These are phyloP conservation scores for Nitzschia putrida DNA, from an alignment of 108 stramenopile species.

Conservation along the genomic window DNA sequence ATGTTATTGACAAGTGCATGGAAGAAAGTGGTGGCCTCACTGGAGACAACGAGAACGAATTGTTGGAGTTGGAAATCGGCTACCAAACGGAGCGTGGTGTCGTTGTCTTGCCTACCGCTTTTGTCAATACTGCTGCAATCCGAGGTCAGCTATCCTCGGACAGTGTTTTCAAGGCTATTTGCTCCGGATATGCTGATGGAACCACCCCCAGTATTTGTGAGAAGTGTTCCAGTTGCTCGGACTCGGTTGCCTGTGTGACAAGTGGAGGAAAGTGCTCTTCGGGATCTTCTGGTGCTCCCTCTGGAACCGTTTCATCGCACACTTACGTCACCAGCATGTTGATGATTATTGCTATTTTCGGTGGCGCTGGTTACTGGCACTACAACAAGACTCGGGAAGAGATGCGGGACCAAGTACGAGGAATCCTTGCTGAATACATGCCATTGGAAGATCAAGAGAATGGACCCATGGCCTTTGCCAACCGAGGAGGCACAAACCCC, in stretches of 20 bases:
- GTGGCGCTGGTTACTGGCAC: slow-evolving; percentile 75
- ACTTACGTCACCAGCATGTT: slow-evolving; percentile 36
- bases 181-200: slow-evolving; percentile 77
- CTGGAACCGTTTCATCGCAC: slow-evolving; percentile 42
- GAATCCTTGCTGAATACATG: slow-evolving; percentile 94
- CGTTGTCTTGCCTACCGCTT: slow-evolving; percentile 77
- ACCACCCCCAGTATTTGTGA: slow-evolving; percentile 72
- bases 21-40: slow-evolving; percentile 75
- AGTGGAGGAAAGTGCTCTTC: slow-evolving; percentile 22
- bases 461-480: slow-evolving; percentile 15
- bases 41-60: slow-evolving; percentile 58
- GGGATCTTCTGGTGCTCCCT: slow-evolving; percentile 1
- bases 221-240: slow-evolving; percentile 49
- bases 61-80: slow-evolving; percentile 75
- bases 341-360: slow-evolving; percentile 50
- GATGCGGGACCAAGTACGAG: slow-evolving; percentile 91
- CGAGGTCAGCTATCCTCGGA: slow-evolving; percentile 71
- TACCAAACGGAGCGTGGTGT: slow-evolving; percentile 64
- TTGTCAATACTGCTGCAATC: slow-evolving; percentile 86
- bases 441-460: slow-evolving; percentile 74
- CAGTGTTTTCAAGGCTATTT: slow-evolving; percentile 72
- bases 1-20: slow-evolving; percentile 80
- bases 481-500: background rate
- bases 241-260: slow-evolving; percentile 43
- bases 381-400: slow-evolving; percentile 77